Evolutionary conservation across 805 yeast genomes (phyloP), one percentile per base, ranked within the genome.

Genomic region (Schizosaccharomyces osmophilus): DNA sequence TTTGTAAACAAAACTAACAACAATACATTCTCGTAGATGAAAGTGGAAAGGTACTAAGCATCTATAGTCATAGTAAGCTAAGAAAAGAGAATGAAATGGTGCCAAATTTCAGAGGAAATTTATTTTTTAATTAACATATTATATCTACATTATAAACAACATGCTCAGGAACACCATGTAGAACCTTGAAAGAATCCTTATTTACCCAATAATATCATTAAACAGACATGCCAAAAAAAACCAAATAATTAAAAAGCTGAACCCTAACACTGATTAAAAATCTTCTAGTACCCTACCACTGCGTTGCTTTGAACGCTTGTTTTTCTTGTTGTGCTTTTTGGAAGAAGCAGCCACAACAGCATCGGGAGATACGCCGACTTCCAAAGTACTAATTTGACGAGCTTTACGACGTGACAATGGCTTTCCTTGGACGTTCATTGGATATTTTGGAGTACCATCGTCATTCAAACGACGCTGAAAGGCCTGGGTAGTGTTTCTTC

Each of bases 281-380:
- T 29, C 31, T 9, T 24, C 36, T 8, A 51, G 8, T 15, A 29
- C 57, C 13, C 22, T 29, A 17, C 59, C 29, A n/a, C 62, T 64
- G 57, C 68, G 71, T 59, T 75, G 69, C 22, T 68, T 65, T 69
- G 75, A 79, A 68, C 78, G 80, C 73, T 85, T 84, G 69, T 85
- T 84, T 72, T 83, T 85, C 75, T 88, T 88, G 70, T 79, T 79
- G 69, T 84, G 87, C 69, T 81, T 82, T 75, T 80, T 57, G 22
- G 60, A 57, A 36, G 43, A 19, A 17, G 36, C 57, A 29, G 57
- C 31, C 26, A 24, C 11, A 19, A 57, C 26, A 19, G 26, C 26
- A 11, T 58, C 59, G 32, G 62, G 48, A 19, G 41, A 29, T 58
- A 43, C 61, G 4, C 59, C 62, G 6, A 57, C 15, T 17, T 57